phyloP scores from a whole-genome alignment of 306 rosid genomes.

The Prunus mume region DNA sequence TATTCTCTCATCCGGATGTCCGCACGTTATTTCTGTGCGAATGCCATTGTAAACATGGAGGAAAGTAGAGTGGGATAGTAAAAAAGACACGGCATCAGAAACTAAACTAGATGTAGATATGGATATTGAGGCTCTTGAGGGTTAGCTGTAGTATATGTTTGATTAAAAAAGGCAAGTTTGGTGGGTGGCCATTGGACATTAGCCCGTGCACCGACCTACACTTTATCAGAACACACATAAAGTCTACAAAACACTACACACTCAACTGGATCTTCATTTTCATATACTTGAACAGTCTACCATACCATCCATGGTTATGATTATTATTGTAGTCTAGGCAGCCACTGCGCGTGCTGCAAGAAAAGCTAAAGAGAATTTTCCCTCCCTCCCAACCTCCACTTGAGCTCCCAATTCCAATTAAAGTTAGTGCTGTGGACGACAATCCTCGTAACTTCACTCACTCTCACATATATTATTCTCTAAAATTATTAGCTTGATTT shows the following conservation, averaged over 20 bases:
- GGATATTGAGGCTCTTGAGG: background rate
- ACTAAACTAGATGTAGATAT: background rate
- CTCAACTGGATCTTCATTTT: background rate
- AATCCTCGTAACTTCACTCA: slow-evolving; percentile 18
- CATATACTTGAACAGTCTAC: no score
- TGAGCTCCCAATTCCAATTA: slow-evolving; percentile 11
- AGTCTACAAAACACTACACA: background rate
- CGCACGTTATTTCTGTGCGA: no score
- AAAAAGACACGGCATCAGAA: background rate
- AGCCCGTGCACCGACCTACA: slow-evolving; percentile 15
- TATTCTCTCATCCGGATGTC: no score
- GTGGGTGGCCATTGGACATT: slow-evolving; percentile 13
- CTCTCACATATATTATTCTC: slow-evolving; percentile 19
- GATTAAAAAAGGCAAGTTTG: slow-evolving; percentile 4
- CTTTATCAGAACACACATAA: background rate
- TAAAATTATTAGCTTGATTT: background rate
- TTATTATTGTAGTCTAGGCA: slow-evolving; percentile 5
- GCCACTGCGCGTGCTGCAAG: slow-evolving; percentile 51
- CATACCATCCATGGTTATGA: slow-evolving; percentile 15
- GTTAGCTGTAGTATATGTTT: background rate
- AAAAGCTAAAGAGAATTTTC: slow-evolving; percentile 16
- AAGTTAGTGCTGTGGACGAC: slow-evolving; percentile 21
- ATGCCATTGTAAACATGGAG: no score
- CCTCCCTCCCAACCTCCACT: slow-evolving; percentile 31
- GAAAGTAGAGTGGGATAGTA: no score